Percentiles rank a stretch among this genome's conserved stretches.
Conservation (phyloP, 2,329 filamentous ascomycete genomes). For the Septoria linicola region DNA sequence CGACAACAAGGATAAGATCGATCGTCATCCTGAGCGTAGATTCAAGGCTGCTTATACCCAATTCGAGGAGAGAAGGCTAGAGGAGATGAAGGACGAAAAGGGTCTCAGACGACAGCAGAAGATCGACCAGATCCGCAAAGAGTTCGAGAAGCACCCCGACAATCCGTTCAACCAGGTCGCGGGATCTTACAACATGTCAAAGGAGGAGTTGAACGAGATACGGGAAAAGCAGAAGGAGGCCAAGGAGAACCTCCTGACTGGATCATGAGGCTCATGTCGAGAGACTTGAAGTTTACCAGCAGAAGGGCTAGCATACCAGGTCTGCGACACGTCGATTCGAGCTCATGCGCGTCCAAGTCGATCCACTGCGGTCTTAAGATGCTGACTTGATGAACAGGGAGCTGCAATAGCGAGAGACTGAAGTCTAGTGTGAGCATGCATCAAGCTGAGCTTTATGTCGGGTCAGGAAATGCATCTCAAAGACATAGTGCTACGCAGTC, state of each 20-base stretch:
- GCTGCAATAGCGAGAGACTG: too few relatives aligned
- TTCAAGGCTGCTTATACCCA: slow-evolving; percentile 82
- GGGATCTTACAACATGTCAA: slow-evolving; percentile 72
- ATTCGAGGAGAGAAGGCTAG: slow-evolving; percentile 76
- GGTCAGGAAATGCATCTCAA: too few relatives aligned
- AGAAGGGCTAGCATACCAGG: neutral
- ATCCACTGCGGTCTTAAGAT: too few relatives aligned
- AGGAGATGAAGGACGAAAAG: slow-evolving; percentile 82
- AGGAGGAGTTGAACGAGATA: slow-evolving; percentile 70
- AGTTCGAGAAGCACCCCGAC: slow-evolving; percentile 91
- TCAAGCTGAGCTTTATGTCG: too few relatives aligned
- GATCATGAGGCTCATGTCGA: slow-evolving; percentile 15
- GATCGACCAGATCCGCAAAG: slow-evolving; percentile 79
- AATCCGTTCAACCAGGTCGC: slow-evolving; percentile 91
- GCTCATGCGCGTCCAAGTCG: too few relatives aligned
- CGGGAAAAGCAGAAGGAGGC: slow-evolving; percentile 45
- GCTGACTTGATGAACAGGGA: too few relatives aligned
- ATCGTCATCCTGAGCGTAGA: slow-evolving; percentile 82
- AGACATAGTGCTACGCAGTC: too few relatives aligned
- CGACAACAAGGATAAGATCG: slow-evolving; percentile 66
- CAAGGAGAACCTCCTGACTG: slow-evolving; percentile 33
- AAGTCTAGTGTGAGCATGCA: too few relatives aligned
- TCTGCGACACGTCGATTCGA: neutral
- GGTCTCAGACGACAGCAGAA: slow-evolving; percentile 80
- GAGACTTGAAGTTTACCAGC: too few relatives aligned